A percentile compares a stretch with the other conserved stretches of the same genome.
These are phyloP conservation scores for Candida xiaguanensis DNA, from an alignment of 805 yeast species.

Conservation along the genomic window DNA sequence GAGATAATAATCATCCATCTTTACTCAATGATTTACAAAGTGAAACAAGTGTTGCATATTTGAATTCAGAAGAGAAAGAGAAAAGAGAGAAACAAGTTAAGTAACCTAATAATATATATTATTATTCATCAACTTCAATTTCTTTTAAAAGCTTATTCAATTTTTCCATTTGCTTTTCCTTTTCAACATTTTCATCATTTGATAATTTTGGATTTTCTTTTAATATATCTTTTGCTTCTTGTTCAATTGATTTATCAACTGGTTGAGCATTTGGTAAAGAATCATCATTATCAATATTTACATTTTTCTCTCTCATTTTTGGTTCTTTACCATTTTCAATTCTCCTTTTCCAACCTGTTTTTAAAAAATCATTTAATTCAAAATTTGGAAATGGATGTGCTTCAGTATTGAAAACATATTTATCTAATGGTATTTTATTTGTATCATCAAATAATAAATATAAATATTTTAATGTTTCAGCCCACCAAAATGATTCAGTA, in stretches of 20 bases:
- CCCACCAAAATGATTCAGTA: slow-evolving; percentile 90
- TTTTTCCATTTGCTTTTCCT: slow-evolving; percentile 25
- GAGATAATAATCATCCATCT: slow-evolving; percentile 1
- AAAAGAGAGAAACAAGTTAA: neutral
- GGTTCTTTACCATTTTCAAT: slow-evolving; percentile 17
- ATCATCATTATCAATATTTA: slow-evolving; percentile 22
- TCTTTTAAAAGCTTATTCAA: slow-evolving; percentile 17
- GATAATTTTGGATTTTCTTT: slow-evolving; percentile 31
- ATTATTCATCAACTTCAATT: slow-evolving; percentile 6
- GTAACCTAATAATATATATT: neutral
- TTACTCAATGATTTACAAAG: slow-evolving; percentile 2
- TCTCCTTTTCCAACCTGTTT: slow-evolving; percentile 59
- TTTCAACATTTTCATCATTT: slow-evolving; percentile 18
- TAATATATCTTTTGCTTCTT: slow-evolving; percentile 31
- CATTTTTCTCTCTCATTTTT: slow-evolving; percentile 12
- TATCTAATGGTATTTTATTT: slow-evolving; percentile 58
- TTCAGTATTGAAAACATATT: slow-evolving; percentile 83
- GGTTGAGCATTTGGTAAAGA: slow-evolving; percentile 39
- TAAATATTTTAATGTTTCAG: slow-evolving; percentile 86
- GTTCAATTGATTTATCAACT: slow-evolving; percentile 33
- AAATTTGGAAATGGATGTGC: slow-evolving; percentile 90
- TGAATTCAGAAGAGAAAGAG: slow-evolving; percentile 3
- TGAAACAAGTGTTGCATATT: slow-evolving; percentile 4
- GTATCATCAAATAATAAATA: slow-evolving; percentile 72
- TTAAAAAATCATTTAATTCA: slow-evolving; percentile 45